Evolutionary conservation across 2,329 filamentous ascomycete species (phyloP).

Genomic region (Phyllosticta citriasiana): DNA sequence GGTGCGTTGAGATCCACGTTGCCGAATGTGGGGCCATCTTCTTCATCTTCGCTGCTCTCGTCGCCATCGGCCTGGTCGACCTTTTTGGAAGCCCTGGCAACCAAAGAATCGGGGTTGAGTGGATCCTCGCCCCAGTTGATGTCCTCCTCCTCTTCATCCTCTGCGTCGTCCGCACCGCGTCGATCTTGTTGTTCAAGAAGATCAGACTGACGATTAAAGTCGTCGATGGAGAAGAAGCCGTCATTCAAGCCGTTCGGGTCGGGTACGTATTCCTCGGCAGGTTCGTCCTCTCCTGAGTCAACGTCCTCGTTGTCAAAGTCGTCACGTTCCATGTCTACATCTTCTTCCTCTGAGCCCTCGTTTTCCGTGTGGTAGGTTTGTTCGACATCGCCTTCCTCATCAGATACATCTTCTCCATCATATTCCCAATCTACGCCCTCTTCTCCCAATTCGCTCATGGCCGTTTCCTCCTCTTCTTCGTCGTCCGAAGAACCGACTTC

Average conservation of each 20-base stretch:
- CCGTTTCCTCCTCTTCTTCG: slow-evolving; percentile 18
- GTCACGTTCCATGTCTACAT: slow-evolving; percentile 23
- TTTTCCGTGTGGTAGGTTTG: slow-evolving; percentile 18
- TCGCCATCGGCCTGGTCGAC: slow-evolving; percentile 31
- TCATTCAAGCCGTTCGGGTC: slow-evolving; percentile 87
- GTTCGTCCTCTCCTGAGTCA: slow-evolving; percentile 33
- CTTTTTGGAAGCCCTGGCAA: slow-evolving; percentile 21
- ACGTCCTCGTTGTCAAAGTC: slow-evolving; percentile 30
- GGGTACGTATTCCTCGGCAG: slow-evolving; percentile 49
- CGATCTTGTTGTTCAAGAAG: slow-evolving; percentile 80
- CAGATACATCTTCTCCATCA: slow-evolving; percentile 23
- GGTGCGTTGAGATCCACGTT: slow-evolving; percentile 65
- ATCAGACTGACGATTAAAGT: slow-evolving; percentile 92
- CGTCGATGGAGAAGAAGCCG: slow-evolving; percentile 94
- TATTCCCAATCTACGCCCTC: slow-evolving; percentile 15
- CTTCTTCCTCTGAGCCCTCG: slow-evolving; percentile 23
- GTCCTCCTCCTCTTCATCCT: slow-evolving; percentile 72
- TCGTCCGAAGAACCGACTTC: slow-evolving; percentile 26
- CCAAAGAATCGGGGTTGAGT: slow-evolving; percentile 29
- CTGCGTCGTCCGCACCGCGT: slow-evolving; percentile 62
- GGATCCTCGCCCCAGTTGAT: slow-evolving; percentile 83
- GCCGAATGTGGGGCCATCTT: slow-evolving; percentile 73
- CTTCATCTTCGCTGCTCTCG: slow-evolving; percentile 56
- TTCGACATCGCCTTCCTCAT: slow-evolving; percentile 30
- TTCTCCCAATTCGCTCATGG: slow-evolving; percentile 12